These are phyloP conservation scores for Phoenix roebelenii DNA, from an alignment of 176 grass and related monocot species.

Conservation along the genomic window DNA sequence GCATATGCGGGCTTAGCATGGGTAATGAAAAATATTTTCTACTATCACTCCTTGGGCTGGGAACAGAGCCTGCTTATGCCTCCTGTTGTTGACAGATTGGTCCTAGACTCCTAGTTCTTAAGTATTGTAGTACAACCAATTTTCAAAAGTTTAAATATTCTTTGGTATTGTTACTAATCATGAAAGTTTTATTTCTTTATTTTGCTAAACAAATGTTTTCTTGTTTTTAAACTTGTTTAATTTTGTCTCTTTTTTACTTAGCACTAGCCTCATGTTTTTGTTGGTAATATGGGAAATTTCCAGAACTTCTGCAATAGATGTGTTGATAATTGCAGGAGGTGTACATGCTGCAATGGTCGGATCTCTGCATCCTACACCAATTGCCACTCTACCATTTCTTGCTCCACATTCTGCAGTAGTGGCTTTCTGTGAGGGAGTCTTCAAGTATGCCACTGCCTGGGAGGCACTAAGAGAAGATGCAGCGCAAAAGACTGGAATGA, in stretches of 20 bases:
- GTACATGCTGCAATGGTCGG: conserved; percentile 99
- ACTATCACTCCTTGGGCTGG: not conserved
- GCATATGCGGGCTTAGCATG: conserved; percentile 97
- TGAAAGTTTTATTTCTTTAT: too few relatives aligned
- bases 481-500: conserved; percentile 20
- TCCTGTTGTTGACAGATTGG: not conserved
- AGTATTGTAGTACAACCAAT: too few relatives aligned
- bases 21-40: conserved; percentile 29
- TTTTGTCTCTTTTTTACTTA: too few relatives aligned
- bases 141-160: too few relatives aligned
- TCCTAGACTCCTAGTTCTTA: too few relatives aligned
- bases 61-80: not conserved
- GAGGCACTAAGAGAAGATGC: conserved; percentile 75
- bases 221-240: too few relatives aligned
- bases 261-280: too few relatives aligned
- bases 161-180: too few relatives aligned
- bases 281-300: too few relatives aligned
- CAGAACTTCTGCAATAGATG: too few relatives aligned
- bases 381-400: conserved; percentile 92
- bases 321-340: conserved; percentile 41
- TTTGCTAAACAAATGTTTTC: too few relatives aligned
- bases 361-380: conserved; percentile 76
- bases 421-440: conserved; percentile 83
- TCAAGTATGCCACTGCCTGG: conserved; percentile 77
- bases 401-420: conserved; percentile 90